Evolutionary conservation across 2,329 filamentous ascomycete species (phyloP), one percentile per base, ranked within the genome.

Genomic region (Plectosphaerella sp.): DNA sequence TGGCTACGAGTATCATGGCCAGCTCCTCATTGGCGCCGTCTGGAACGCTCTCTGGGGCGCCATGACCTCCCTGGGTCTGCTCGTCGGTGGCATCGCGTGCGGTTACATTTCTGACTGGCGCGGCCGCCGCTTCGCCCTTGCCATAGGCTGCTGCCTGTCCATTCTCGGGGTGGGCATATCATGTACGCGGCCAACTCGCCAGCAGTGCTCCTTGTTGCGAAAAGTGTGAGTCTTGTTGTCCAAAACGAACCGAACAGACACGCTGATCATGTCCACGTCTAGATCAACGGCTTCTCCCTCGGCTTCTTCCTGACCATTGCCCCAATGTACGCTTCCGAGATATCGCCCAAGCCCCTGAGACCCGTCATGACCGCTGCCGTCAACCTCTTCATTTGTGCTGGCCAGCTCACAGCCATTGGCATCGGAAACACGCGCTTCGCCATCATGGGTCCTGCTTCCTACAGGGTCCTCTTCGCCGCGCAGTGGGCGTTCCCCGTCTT

Each of bases 401-500:
- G 54, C n/a, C 54, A 56, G 39, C 43, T 56, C 45, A 52, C 47
- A 8, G 47, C 49, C 36, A 54, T 54, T 33, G 60, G 54, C 12
- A 58, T 62, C 8, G 57, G 58, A 52, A 55, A 57, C 15, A 57
- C 64, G 55, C 53, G 62, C 15, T 59, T 52, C 39, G 61, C 59
- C 47, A 64, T 63, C 37, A 51, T 48, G 2, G 63, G 58, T 12
- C 46, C 48, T 18, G 46, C 54, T 42, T 48, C 54, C 10, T 68
- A 67, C 52, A 58, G 57, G 35, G 51, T 64, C 2, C 51, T 67
- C 6, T 67, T 67, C 49, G 64, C 64, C 3, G 62, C 62, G 2
- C 64, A 68, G 50, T 68, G 64, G 65, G 64, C 59, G 2, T 67
- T 63, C 43, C 60, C 60, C 4, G 61, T 50, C 16, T 49, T 64